Base-by-base conservation (phyloP, 2,329 filamentous ascomycete species). In the Xylaria sp. region DNA sequence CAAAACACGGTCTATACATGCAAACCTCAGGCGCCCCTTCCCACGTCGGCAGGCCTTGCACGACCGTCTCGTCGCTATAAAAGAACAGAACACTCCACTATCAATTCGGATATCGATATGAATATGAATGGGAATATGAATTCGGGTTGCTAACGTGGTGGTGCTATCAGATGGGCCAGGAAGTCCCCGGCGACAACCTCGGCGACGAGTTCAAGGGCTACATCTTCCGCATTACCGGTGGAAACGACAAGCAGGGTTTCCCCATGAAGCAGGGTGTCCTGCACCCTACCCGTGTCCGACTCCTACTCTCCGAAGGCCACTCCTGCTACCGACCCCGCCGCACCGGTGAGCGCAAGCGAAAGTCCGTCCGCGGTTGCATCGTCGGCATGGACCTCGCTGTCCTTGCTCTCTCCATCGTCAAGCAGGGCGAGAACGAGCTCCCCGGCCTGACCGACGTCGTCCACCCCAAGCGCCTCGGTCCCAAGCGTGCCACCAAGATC, bases 201-300 rank as follows among this genome's bases (percentile, higher is more conserved):
- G 96, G 96, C 81, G 94, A 98, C 82, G 96, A 99, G 88, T 99
- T 97, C 93, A 98, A 98, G 90, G 96, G 96, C 85, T 99, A 99
- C 89, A 91, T 99, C 88, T 94, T 99, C 92, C 92, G 90, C 84
- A 98, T 99, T 88, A 99, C 96, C 80, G 97, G 96, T 82, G 96
- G 97, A 83, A 99, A 99, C 92, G 96, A 99, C 93, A 99, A 99
- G 93, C 97, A 99, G 90, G 96, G 96, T 88, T 99, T 99, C 91
- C 96, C 96, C 79, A 99, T 99, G 96, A 99, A 99, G 94, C 97
- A 99, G 92, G 96, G 96, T 89, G 93, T 97, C 84, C 95, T 99
- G 90, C 93, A 97, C 85, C 94, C 96, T 80, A 96, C 93, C 84
- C 96, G 96, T 96, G 96, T 98, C 86, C 92, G 93, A 78, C 94